Percentiles rank a stretch among this genome's conserved stretches.
These are phyloP conservation scores for Arachis stenosperma DNA, from an alignment of 306 rosid genomes.

Conservation along the genomic window DNA sequence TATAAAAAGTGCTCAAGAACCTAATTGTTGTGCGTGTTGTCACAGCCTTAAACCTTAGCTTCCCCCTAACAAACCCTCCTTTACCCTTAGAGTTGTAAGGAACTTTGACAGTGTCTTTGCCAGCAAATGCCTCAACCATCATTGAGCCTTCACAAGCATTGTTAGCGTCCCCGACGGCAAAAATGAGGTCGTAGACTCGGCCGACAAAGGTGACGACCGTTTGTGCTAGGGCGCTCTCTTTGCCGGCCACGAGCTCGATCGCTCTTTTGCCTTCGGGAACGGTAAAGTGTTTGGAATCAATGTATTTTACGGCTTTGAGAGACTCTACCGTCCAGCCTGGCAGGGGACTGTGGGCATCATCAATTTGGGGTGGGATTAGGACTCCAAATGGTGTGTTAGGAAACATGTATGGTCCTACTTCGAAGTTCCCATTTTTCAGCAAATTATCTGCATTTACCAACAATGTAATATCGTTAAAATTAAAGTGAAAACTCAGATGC, in stretches of 20 bases:
- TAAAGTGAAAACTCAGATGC: too few relatives aligned
- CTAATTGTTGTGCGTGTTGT: constrained; percentile 45
- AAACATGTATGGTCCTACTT: constrained; percentile 65
- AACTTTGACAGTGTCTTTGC: constrained; percentile 44
- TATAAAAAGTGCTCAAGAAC: constrained; percentile 60
- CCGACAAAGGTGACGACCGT: constrained; percentile 46
- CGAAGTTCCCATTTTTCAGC: constrained; percentile 67
- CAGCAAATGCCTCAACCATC: constrained; percentile 60
- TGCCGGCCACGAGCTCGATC: constrained; percentile 63
- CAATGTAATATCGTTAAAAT: background rate
- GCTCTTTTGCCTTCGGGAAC: constrained; percentile 62
- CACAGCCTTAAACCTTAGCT: constrained; percentile 55
- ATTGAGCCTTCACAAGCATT: constrained; percentile 59
- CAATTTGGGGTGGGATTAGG: constrained; percentile 68
- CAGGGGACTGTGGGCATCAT: constrained; percentile 65
- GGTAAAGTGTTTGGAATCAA: constrained; percentile 59
- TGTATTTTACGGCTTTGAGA: constrained; percentile 72
- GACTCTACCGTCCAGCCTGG: constrained; percentile 82
- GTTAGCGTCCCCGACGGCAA: constrained; percentile 60
- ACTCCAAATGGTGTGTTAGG: constrained; percentile 62
- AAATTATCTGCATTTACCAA: constrained; percentile 47
- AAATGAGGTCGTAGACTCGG: constrained; percentile 52
- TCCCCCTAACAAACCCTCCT: constrained; percentile 55
- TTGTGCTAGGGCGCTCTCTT: constrained; percentile 65
- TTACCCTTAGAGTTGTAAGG: constrained; percentile 54